Base-by-base conservation (phyloP, 495 filamentous ascomycete genomes). In the Talaromyces proteolyticus region DNA sequence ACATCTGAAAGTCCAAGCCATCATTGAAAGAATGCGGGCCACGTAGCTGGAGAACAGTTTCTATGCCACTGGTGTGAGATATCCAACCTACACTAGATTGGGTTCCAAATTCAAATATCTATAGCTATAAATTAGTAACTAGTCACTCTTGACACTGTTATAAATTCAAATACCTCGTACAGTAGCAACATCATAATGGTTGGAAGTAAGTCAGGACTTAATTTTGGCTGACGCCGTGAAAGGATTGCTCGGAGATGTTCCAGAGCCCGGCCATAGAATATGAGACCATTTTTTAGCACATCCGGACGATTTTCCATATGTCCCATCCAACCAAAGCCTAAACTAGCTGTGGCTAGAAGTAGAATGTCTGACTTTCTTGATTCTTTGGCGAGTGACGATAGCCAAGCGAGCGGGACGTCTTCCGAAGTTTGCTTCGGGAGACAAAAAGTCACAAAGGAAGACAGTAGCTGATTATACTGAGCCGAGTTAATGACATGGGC, bases 61-160 rank as follows among this genome's bases (percentile, higher is more conserved):
- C 41, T 14, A 42, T 42, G 7, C 41, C 41, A 14, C 41, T 42
- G 8, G 19, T 22, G 16, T 42, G 41, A 42, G 41, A 11, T 21
- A 21, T 22, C 41, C 41, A 42, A 22, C 41, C 41, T 42, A 22
- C 23, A 22, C 10, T 42, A 6, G 41, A 42, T 6, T 42, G 41
- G 23, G 41, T 42, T 6, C 41, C 41, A 42, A 42, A 42, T n/a
- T 42, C 41, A 17, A 42, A 22, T 21, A 42, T 19, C 41, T 42
- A 17, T 17, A 42, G 3, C n/a, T 7, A 42, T 14, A 2, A 42
- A 10, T 42, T 11, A 42, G 18, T 22, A 14, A 14, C 41, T 42
- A n/a, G 18, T n/a, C n/a, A n/a, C n/a, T n/a, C n/a, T n/a, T n/a
- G 29, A 34, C 14, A 14, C 29, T 34, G 1, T 1, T 34, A 34